Percentiles rank a stretch among this genome's conserved stretches.
Conservation (phyloP, 2,329 filamentous ascomycete species). For the Zarea fungicola region DNA sequence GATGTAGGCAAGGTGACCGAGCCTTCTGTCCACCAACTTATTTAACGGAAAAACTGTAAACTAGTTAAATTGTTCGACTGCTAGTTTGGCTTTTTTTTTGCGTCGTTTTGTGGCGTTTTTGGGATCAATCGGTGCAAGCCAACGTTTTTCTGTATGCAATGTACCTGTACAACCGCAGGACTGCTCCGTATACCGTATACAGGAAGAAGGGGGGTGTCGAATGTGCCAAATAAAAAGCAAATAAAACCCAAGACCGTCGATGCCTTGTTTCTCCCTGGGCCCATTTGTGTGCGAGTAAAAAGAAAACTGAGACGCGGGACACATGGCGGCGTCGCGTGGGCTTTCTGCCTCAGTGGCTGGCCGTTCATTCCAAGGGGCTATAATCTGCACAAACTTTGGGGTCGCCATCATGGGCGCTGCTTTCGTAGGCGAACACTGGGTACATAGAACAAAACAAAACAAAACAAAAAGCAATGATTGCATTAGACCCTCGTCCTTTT, state of each 20-base stretch:
- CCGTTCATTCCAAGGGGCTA: conserved; percentile 11
- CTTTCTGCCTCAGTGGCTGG: neutral
- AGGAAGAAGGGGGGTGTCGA: neutral
- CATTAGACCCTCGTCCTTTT: no score
- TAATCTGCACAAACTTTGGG: conserved; percentile 1
- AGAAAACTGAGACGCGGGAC: neutral
- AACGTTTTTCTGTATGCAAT: neutral
- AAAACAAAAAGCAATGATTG: neutral
- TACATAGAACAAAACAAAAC: neutral
- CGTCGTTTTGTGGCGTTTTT: neutral
- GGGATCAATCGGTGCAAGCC: neutral
- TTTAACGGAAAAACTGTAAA: no score
- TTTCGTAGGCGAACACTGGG: no score
- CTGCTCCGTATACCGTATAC: neutral
- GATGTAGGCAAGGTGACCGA: no score
- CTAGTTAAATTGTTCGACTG: no score
- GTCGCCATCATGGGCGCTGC: neutral
- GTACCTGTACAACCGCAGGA: no score
- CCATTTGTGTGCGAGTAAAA: neutral
- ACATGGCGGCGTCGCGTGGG: conserved; percentile 5
- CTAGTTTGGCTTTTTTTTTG: no score
- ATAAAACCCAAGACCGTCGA: neutral
- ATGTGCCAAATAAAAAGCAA: neutral
- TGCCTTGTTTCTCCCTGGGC: neutral
- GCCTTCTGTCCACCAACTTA: no score